These are phyloP conservation scores for Globisporangium polare DNA, from an alignment of 352 stramenopile genomes.

Conservation along the genomic window DNA sequence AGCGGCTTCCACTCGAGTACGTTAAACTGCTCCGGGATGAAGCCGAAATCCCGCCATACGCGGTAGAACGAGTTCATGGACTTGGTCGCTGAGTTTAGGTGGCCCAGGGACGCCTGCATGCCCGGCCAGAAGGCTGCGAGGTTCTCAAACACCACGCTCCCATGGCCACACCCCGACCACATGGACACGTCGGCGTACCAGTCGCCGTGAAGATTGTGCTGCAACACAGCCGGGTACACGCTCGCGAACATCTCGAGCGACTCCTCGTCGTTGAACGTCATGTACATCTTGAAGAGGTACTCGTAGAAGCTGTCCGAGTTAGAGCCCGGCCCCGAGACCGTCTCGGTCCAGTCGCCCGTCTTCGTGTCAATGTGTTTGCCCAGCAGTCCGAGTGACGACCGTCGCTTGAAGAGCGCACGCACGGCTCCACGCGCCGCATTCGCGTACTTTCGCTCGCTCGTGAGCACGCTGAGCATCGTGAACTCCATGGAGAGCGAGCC, in stretches of 20 bases:
- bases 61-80: slow-evolving; percentile 95
- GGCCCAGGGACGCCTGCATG: slow-evolving; percentile 93
- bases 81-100: slow-evolving; percentile 73
- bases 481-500: slow-evolving; percentile 97
- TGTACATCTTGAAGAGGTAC: slow-evolving; percentile 97
- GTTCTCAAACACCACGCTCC: slow-evolving; percentile 75
- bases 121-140: slow-evolving; percentile 96
- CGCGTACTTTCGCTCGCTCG: slow-evolving; percentile 63
- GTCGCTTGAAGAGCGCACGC: slow-evolving; percentile 69
- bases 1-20: slow-evolving; percentile 76
- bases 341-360: slow-evolving; percentile 84
- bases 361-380: slow-evolving; percentile 96
- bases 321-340: slow-evolving; percentile 74
- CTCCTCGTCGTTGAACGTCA: slow-evolving; percentile 91
- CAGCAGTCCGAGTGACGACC: slow-evolving; percentile 84
- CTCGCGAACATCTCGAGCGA: slow-evolving; percentile 90
- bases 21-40: slow-evolving; percentile 96
- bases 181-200: slow-evolving; percentile 87
- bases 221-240: slow-evolving; percentile 63
- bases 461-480: slow-evolving; percentile 91
- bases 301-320: slow-evolving; percentile 99
- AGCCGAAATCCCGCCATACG: slow-evolving; percentile 93
- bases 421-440: slow-evolving; percentile 58
- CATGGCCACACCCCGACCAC: slow-evolving; percentile 57
- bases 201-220: slow-evolving; percentile 75